These are phyloP conservation scores for Pseudoturritis turrita DNA, from an alignment of 345 rosid species.

Conservation along the genomic window DNA sequence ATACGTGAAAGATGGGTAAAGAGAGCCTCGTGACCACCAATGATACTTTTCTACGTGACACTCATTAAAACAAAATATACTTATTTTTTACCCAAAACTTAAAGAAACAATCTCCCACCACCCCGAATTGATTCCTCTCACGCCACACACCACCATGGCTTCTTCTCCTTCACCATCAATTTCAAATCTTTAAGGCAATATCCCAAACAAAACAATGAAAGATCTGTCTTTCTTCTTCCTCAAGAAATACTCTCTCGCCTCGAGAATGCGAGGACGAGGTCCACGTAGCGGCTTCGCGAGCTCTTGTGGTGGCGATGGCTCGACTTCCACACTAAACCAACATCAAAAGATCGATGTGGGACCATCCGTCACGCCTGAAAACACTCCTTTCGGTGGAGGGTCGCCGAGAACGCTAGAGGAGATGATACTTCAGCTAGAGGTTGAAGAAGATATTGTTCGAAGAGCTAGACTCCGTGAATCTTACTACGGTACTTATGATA, in stretches of 20 bases:
- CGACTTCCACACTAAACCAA: conserved; percentile 73
- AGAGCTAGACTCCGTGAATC: conserved; percentile 38
- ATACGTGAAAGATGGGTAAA: conserved; percentile 12
- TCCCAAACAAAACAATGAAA: conserved; percentile 42
- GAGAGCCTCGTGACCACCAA: conserved; percentile 34
- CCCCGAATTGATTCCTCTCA: conserved; percentile 27
- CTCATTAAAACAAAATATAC: conserved; percentile 19
- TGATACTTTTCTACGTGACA: conserved; percentile 29
- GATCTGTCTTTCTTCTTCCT: conserved; percentile 64
- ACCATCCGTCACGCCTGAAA: conserved; percentile 16
- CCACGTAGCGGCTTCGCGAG: conserved; percentile 34
- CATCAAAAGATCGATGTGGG: conserved; percentile 14
- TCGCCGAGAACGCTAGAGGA: conserved; percentile 61
- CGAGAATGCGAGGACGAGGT: conserved; percentile 66
- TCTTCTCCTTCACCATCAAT: conserved; percentile 3
- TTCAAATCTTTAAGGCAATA: conserved; percentile 6
- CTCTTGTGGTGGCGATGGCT: conserved; percentile 55
- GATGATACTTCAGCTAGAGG: conserved; percentile 75
- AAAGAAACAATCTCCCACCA: conserved; percentile 20
- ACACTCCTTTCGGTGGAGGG: conserved; percentile 10
- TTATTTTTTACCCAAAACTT: conserved; percentile 17
- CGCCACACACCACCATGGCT: conserved; percentile 19
- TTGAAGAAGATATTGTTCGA: conserved; percentile 69
- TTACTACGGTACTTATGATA: conserved; percentile 17
- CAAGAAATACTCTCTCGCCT: conserved; percentile 49